Percentiles rank a stretch among this genome's conserved stretches.
phyloP scores from a whole-genome alignment of 208 protist species.

The Trypanosoma congolense region DNA sequence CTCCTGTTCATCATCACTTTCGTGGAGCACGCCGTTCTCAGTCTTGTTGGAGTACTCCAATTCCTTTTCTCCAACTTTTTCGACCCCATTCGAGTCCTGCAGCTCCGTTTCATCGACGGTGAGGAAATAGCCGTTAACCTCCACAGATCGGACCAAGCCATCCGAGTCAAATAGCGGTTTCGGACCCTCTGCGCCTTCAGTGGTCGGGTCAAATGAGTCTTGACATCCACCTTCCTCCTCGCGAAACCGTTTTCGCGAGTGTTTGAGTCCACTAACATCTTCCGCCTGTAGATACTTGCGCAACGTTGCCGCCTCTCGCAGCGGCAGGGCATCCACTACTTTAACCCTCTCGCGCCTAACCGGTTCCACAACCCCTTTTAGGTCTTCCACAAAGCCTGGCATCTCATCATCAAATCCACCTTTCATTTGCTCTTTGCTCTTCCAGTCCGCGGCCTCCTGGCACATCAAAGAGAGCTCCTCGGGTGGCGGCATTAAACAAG shows the following conservation, averaged over 20 bases:
- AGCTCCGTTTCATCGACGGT: slow-evolving; percentile 65
- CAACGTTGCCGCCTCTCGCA: slow-evolving; percentile 20
- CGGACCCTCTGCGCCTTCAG: slow-evolving; percentile 6
- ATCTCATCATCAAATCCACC: neutral
- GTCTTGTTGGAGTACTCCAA: neutral
- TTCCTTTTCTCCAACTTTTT: slow-evolving; percentile 7
- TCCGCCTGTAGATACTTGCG: slow-evolving; percentile 14
- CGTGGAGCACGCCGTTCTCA: neutral
- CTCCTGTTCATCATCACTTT: neutral
- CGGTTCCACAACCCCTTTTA: slow-evolving; percentile 2
- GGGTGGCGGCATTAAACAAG: slow-evolving; percentile 12
- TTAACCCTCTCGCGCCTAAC: slow-evolving; percentile 8
- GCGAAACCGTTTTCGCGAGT: slow-evolving; percentile 29
- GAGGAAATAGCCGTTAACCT: slow-evolving; percentile 51
- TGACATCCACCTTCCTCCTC: slow-evolving; percentile 26
- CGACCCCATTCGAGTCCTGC: slow-evolving; percentile 20
- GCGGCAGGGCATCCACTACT: slow-evolving; percentile 31
- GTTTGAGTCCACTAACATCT: slow-evolving; percentile 4
- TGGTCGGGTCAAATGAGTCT: slow-evolving; percentile 13
- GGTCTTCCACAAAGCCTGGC: slow-evolving; percentile 17
- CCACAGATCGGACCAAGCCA: slow-evolving; percentile 46
- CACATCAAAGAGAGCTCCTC: slow-evolving; percentile 33
- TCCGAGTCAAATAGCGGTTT: slow-evolving; percentile 41
- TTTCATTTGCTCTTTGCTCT: neutral
- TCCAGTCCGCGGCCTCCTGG: slow-evolving; percentile 4